Base-by-base conservation (phyloP, 2,329 filamentous ascomycete genomes). In the Hypoxylon sp. region DNA sequence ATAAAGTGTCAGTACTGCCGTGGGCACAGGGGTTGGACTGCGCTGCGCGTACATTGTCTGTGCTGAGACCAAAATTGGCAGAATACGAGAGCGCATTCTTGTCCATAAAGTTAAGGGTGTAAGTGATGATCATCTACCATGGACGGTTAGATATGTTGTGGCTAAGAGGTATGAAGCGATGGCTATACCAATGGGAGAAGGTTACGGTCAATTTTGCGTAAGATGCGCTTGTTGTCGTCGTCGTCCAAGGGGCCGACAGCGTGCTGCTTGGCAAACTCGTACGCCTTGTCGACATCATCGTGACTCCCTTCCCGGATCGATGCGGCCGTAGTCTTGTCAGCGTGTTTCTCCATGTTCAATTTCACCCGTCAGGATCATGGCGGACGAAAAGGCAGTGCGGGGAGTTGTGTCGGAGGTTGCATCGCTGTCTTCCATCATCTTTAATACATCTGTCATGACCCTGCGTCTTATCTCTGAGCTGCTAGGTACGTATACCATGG, bases 21-120 rank as follows among this genome's bases (percentile, higher is more conserved):
- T 22, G 9, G 19, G 22, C 26, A 46, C 19, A 39, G 29, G 35
- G 19, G 35, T 22, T 39, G 10, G 44, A 51, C 29, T 48, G 35
- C 39, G 37, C 19, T 44, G 17, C 19, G 69, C 64, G 37, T 51
- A 72, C 69, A 46, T 72, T 73, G 48, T 73, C 73, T 0, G 55
- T 42, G 11, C 29, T 59, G 11, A 74, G 64, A 13, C 73, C 71
- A 59, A 74, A 74, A 55, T 73, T 73, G 59, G 61, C 63, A 39
- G 71, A 71, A 57, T 74, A 74, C 1, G 58, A 73, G 53, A 73
- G 51, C 37, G 73, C 71, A 63, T 73, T 75, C 58, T 76, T 75
- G 66, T 76, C 75, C 72, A 76, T 74, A 29, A 75, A 75, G 50
- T 75, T 75, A 57, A 75, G 67, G 26, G 70, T 74, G 48, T 75